Percentiles rank a stretch among this genome's conserved stretches.
These are phyloP conservation scores for Arabis alpina DNA, from an alignment of 345 rosid genomes.

Conservation along the genomic window DNA sequence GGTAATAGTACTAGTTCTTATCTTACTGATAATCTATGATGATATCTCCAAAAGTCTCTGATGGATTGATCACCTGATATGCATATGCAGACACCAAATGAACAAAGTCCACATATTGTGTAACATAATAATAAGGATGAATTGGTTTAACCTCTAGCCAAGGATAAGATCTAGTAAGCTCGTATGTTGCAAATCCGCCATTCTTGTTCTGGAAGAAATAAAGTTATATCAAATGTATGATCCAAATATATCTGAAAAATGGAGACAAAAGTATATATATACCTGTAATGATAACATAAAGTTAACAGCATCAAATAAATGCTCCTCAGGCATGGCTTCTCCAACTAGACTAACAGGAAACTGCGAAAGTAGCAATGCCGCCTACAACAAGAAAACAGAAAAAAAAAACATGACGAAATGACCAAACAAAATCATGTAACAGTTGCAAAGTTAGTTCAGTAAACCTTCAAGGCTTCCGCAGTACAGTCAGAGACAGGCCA, in stretches of 20 bases:
- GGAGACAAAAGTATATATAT: neutral
- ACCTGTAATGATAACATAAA: constrained; percentile 68
- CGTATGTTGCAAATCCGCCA: constrained; percentile 84
- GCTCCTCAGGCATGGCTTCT: constrained; percentile 47
- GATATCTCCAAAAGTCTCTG: constrained; percentile 67
- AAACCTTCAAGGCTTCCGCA: constrained; percentile 64
- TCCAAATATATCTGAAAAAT: neutral
- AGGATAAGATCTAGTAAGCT: constrained; percentile 74
- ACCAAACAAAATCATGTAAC: neutral
- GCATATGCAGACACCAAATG: neutral
- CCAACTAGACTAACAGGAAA: constrained; percentile 53
- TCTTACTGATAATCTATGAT: constrained; percentile 76
- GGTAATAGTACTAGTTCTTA: neutral
- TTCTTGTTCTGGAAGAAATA: constrained; percentile 49
- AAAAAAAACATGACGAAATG: neutral
- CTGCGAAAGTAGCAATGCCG: constrained; percentile 53
- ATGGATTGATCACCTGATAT: constrained; percentile 70
- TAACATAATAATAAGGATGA: neutral
- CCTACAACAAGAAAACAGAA: constrained; percentile 41
- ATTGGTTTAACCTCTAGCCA: constrained; percentile 59
- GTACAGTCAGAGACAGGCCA: constrained; percentile 77
- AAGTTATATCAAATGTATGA: neutral
- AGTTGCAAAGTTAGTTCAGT: neutral
- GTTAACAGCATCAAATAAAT: constrained; percentile 58
- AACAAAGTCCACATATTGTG: neutral